Conservation (phyloP, 768 basidiomycete species). For the Amyloporia xantha region DNA sequence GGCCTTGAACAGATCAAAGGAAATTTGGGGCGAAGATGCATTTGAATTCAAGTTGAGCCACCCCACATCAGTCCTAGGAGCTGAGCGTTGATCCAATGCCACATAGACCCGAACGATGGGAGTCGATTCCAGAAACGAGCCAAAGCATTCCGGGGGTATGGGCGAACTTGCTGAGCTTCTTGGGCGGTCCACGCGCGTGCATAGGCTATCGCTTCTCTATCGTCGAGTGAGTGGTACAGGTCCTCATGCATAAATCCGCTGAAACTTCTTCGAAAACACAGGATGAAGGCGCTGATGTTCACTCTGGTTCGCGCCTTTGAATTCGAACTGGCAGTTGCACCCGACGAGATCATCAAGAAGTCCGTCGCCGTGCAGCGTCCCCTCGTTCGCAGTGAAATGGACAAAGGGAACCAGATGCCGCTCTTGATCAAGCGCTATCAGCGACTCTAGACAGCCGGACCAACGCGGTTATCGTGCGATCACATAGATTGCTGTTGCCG, state of each 20-base stretch:
- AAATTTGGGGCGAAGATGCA: constrained; percentile 60
- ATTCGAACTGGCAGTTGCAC: constrained; percentile 24
- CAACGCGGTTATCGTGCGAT: no score
- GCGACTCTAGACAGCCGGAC: no score
- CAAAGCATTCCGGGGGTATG: constrained; percentile 51
- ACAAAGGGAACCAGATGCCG: constrained; percentile 18
- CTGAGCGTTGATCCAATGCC: not conserved
- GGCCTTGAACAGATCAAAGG: constrained; percentile 43
- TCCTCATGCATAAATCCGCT: not conserved
- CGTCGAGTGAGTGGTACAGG: constrained; percentile 39
- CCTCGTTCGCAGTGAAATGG: constrained; percentile 10
- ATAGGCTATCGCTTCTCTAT: constrained; percentile 64
- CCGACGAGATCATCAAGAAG: constrained; percentile 16
- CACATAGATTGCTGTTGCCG: no score
- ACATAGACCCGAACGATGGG: constrained; percentile 64
- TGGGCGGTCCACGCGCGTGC: constrained; percentile 58
- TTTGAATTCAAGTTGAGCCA: constrained; percentile 44
- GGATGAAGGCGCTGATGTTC: constrained; percentile 22
- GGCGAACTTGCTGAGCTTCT: constrained; percentile 53
- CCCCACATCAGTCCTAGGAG: no score
- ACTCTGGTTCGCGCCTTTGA: constrained; percentile 25
- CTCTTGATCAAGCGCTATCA: constrained; percentile 11
- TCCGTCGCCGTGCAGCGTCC: constrained; percentile 20
- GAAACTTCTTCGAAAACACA: not conserved
- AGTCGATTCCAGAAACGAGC: constrained; percentile 36